Percentiles rank a stretch among this genome's conserved stretches.
Conservation (phyloP, 306 rosid genomes). For the Medicago ruthenica region DNA sequence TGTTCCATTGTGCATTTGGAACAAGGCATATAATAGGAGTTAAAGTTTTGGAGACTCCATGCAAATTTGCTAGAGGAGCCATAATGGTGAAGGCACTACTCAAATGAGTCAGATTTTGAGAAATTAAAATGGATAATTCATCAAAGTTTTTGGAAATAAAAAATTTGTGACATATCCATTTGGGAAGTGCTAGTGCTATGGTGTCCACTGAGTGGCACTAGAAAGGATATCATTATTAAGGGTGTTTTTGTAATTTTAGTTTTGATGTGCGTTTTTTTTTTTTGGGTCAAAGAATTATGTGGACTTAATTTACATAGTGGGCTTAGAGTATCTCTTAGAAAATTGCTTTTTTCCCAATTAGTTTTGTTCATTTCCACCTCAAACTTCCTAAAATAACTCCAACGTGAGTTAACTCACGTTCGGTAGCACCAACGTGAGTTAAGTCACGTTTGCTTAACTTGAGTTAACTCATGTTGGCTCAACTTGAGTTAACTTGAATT, state of each 20-base stretch:
- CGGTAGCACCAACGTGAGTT: too few species aligned
- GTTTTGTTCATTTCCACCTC: too few species aligned
- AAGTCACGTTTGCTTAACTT: too few species aligned
- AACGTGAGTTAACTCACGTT: too few species aligned
- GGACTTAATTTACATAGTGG: neutral
- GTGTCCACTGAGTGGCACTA: slow-evolving; percentile 54
- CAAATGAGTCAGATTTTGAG: slow-evolving; percentile 13
- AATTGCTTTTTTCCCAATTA: too few species aligned
- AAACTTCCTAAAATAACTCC: too few species aligned
- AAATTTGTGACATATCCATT: slow-evolving; percentile 51
- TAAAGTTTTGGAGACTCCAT: slow-evolving; percentile 65
- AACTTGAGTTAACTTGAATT: too few species aligned
- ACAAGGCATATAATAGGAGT: slow-evolving; percentile 57
- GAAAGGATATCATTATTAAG: slow-evolving; percentile 55
- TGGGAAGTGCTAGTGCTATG: slow-evolving; percentile 37
- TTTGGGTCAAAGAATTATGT: neutral
- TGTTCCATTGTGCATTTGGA: slow-evolving; percentile 44
- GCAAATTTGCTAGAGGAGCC: slow-evolving; percentile 69
- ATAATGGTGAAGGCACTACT: slow-evolving; percentile 46
- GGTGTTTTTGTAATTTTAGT: slow-evolving; percentile 48
- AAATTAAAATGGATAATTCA: slow-evolving; percentile 9
- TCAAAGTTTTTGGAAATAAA: neutral
- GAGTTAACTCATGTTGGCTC: too few species aligned
- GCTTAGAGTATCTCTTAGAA: neutral
- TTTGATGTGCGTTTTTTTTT: neutral